Evolutionary conservation across 148 eudicot genomes (phyloP).

Genomic region (Talinum fruticosum): DNA sequence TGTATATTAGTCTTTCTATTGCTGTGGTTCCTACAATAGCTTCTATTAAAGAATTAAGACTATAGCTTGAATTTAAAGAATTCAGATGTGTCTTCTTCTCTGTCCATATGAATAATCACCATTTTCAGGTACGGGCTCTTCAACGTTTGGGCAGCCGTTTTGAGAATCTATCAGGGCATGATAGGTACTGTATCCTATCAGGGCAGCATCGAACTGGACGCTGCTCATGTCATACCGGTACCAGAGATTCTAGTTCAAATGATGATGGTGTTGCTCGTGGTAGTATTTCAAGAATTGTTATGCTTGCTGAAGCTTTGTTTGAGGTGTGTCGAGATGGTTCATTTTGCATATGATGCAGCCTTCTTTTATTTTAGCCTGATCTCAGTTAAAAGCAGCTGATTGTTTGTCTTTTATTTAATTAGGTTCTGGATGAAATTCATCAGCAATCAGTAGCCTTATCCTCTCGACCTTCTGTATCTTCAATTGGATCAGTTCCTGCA

Average conservation of each 20-base stretch:
- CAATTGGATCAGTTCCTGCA: slow-evolving; percentile 93
- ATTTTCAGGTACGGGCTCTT: slow-evolving; percentile 79
- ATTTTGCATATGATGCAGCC: neutral
- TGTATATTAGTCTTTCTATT: neutral
- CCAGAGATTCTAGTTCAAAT: slow-evolving; percentile 51
- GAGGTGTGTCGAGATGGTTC: slow-evolving; percentile 53
- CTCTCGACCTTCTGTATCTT: slow-evolving; percentile 73
- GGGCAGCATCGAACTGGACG: slow-evolving; percentile 92
- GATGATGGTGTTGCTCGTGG: slow-evolving; percentile 77
- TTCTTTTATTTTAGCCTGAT: neutral
- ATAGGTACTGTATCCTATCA: slow-evolving; percentile 81
- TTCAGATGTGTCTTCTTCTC: slow-evolving; percentile 1
- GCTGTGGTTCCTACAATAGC: neutral
- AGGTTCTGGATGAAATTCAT: slow-evolving; percentile 99
- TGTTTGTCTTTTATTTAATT: slow-evolving; percentile 35
- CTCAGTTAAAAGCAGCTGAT: slow-evolving; percentile 28
- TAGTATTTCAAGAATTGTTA: slow-evolving; percentile 94
- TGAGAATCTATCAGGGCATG: slow-evolving; percentile 83
- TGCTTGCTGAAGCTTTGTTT: slow-evolving; percentile 97
- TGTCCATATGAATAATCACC: slow-evolving; percentile 6
- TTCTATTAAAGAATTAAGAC: neutral
- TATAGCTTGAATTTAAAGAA: neutral
- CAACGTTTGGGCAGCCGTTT: slow-evolving; percentile 91
- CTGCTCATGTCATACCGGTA: slow-evolving; percentile 62
- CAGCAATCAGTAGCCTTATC: slow-evolving; percentile 92